These are phyloP conservation scores for Trichoderma citrinoviride DNA, from an alignment of 2,329 filamentous ascomycete species.

Conservation along the genomic window DNA sequence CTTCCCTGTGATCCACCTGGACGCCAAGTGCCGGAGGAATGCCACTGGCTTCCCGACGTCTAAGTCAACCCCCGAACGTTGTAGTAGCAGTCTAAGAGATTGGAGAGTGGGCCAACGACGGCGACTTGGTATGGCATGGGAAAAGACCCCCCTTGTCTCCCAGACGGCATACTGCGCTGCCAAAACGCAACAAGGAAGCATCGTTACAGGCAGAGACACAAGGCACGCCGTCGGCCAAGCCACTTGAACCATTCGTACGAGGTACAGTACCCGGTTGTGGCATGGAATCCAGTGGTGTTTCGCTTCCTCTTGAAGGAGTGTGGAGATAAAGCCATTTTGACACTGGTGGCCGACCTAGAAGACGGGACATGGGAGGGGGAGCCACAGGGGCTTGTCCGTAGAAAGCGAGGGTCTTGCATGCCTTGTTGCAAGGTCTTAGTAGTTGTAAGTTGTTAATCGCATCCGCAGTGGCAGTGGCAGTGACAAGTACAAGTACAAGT, in stretches of 20 bases:
- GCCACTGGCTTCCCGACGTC: not conserved
- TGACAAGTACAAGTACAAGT: not conserved
- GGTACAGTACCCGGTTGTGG: not conserved
- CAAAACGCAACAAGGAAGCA: not conserved
- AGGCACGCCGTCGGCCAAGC: not conserved
- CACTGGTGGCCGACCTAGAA: constrained; percentile 4
- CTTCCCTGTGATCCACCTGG: not conserved
- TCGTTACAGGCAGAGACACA: not conserved
- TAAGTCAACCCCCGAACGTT: not conserved
- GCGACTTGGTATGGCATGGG: too few species aligned
- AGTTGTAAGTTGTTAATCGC: not conserved
- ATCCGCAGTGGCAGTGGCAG: constrained; percentile 7
- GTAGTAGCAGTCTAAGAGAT: not conserved
- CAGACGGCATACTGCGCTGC: not conserved
- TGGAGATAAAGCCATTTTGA: constrained; percentile 12
- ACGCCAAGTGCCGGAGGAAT: constrained; percentile 16
- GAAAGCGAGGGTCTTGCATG: constrained; percentile 6
- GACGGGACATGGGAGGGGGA: constrained; percentile 14
- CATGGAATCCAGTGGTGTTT: constrained; percentile 7
- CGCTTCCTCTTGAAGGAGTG: constrained; percentile 7
- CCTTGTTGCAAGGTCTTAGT: not conserved
- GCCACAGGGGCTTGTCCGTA: not conserved
- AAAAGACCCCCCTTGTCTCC: not conserved
- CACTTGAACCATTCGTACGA: not conserved
- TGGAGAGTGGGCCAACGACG: not conserved